A percentile compares a stretch with the other conserved stretches of the same genome.
Evolutionary conservation across 768 basidiomycete genomes (phyloP).

Genomic region (Panaeolus papilionaceus): DNA sequence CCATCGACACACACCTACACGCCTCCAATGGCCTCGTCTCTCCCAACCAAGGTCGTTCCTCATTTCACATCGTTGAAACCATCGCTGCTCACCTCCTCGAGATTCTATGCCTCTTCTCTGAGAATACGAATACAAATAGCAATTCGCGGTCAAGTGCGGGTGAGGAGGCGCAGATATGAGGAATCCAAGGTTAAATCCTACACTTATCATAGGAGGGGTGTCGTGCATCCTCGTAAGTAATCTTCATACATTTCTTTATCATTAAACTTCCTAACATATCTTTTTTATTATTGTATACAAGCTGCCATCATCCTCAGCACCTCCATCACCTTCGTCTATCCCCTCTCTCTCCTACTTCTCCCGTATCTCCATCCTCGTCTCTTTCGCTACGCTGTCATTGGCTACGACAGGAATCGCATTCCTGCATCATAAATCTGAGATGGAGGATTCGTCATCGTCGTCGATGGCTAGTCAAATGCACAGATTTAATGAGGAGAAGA

Average conservation of each 20-base stretch:
- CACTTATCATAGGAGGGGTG: constrained; percentile 70
- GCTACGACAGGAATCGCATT: no score
- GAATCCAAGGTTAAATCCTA: constrained; percentile 61
- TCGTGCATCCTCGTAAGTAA: constrained; percentile 70
- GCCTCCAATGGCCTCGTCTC: constrained; percentile 29
- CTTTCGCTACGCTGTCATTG: no score
- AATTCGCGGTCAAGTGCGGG: background rate
- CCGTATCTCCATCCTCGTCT: constrained; percentile 68
- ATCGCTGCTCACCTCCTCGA: constrained; percentile 67
- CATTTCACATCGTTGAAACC: constrained; percentile 55
- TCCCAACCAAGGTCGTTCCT: constrained; percentile 39
- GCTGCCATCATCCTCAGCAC: constrained; percentile 83
- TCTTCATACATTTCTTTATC: no score
- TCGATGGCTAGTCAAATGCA: no score
- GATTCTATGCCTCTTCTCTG: constrained; percentile 78
- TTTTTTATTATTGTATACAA: no score
- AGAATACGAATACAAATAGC: constrained; percentile 23
- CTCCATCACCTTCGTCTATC: constrained; percentile 78
- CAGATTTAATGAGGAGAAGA: no score
- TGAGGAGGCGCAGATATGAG: constrained; percentile 51
- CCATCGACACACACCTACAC: constrained; percentile 47
- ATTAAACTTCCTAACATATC: no score
- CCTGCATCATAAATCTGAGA: no score
- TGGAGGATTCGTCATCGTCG: no score
- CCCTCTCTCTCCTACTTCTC: constrained; percentile 72